Conservation (phyloP, 192 early-diverging fungal species). For the Umbelopsis isabellina region DNA sequence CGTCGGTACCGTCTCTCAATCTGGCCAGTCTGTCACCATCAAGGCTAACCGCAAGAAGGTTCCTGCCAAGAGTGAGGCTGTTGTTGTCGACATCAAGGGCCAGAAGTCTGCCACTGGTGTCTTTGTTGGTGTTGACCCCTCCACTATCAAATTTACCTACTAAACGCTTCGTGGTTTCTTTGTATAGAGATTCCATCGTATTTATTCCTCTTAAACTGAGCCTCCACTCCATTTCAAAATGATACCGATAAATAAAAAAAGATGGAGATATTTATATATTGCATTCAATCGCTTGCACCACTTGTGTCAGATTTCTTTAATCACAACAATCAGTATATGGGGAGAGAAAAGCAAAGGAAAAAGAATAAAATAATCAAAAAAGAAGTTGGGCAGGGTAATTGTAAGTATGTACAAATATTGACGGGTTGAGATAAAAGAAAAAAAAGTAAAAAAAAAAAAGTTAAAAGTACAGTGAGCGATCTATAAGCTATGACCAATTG, state of each 20-base stretch:
- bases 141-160: conserved; percentile 14
- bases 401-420: too few species aligned
- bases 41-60: conserved; percentile 36
- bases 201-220: background rate
- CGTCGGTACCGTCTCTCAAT: conserved; percentile 35
- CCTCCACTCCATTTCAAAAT: conserved; percentile 5
- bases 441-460: background rate
- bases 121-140: conserved; percentile 18
- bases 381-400: too few species aligned
- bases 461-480: background rate
- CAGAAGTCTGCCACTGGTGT: conserved; percentile 11
- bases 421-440: background rate
- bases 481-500: background rate
- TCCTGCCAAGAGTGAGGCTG: conserved; percentile 4
- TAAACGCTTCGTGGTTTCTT: background rate
- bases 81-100: conserved; percentile 4
- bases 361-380: too few species aligned
- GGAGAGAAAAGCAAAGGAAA: too few species aligned
- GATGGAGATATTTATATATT: too few species aligned
- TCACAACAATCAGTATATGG: too few species aligned
- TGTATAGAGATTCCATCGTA: background rate
- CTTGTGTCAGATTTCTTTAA: too few species aligned
- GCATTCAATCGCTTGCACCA: too few species aligned
- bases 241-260: background rate
- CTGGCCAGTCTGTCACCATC: conserved; percentile 38